Conservation (phyloP, 2,329 filamentous ascomycete genomes). For the Fusarium keratoplasticum region DNA sequence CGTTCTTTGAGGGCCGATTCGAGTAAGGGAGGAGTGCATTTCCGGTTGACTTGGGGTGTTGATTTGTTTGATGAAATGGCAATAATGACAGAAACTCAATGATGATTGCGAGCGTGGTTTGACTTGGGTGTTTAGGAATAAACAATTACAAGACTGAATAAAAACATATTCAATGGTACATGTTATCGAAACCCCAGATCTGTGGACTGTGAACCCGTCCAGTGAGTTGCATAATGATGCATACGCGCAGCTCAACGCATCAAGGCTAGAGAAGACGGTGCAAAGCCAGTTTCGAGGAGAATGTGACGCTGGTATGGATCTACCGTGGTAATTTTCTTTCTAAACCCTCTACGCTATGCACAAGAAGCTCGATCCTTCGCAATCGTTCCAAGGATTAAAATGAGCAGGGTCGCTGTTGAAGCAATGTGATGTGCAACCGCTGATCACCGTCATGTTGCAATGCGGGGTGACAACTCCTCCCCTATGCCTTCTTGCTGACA, state of each 20-base stretch:
- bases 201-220: not conserved
- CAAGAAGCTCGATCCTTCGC: not conserved
- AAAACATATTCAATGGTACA: not conserved
- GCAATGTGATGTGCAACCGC: not conserved
- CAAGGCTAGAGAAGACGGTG: not conserved
- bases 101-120: not conserved
- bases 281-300: not conserved
- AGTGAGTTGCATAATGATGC: not conserved
- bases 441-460: not conserved
- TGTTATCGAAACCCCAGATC: not conserved
- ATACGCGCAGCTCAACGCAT: not conserved
- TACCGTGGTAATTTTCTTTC: not conserved
- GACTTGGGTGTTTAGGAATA: not conserved
- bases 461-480: not conserved
- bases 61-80: not conserved
- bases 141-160: not conserved
- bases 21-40: not conserved
- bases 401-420: not conserved
- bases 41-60: not conserved
- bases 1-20: constrained; percentile 45
- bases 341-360: not conserved
- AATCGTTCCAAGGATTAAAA: not conserved
- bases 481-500: not conserved
- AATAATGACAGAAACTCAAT: not conserved
- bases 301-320: not conserved